Evolutionary conservation across 2,329 filamentous ascomycete species (phyloP).

Genomic region (Fusarium brachygibbosum): DNA sequence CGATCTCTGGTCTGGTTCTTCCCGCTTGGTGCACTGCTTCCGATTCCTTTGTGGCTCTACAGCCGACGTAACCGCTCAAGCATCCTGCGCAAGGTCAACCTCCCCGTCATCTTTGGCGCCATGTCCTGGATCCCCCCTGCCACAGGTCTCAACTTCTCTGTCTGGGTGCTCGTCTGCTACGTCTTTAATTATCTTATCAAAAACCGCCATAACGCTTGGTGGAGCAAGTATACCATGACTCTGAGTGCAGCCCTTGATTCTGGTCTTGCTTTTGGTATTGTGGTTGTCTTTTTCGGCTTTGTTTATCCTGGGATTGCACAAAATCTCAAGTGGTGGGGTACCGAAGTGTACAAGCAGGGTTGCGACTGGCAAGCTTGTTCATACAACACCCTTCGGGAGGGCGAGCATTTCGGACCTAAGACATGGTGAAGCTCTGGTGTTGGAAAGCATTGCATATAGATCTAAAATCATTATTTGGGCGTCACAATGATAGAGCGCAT

Average conservation of each 20-base stretch:
- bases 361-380: constrained; percentile 88
- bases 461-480: background rate
- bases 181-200: constrained; percentile 84
- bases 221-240: constrained; percentile 93
- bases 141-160: constrained; percentile 87
- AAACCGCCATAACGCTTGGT: constrained; percentile 79
- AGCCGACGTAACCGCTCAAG: constrained; percentile 70
- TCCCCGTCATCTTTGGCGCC: constrained; percentile 86
- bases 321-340: constrained; percentile 88
- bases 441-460: constrained; percentile 43
- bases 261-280: constrained; percentile 83
- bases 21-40: constrained; percentile 79
- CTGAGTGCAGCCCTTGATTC: constrained; percentile 86
- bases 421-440: constrained; percentile 61
- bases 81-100: constrained; percentile 80
- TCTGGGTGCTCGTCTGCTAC: constrained; percentile 88
- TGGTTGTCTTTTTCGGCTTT: constrained; percentile 88
- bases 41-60: constrained; percentile 80
- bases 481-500: constrained; percentile 40
- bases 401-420: constrained; percentile 75
- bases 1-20: constrained; percentile 85
- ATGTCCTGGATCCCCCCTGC: constrained; percentile 90
- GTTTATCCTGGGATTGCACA: constrained; percentile 83
- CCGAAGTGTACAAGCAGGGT: constrained; percentile 84
- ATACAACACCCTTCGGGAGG: constrained; percentile 73